Percentiles rank a stretch among this genome's conserved stretches.
Evolutionary conservation across 2,329 filamentous ascomycete genomes (phyloP).

Genomic region (Diplocarpon rosae): DNA sequence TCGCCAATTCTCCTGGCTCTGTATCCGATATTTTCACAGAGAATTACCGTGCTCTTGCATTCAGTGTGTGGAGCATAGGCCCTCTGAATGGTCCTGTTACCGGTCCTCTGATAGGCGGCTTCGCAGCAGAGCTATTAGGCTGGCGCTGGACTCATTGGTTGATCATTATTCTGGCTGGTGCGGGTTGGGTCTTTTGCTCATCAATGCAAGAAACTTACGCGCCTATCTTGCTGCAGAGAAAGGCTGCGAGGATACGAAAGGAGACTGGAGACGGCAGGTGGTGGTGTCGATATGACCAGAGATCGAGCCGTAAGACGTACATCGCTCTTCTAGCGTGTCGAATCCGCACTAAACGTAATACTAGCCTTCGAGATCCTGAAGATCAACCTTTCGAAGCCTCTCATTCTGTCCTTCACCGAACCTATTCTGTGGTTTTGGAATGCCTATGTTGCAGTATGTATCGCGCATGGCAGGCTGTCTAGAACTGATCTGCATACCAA

Average conservation of each 20-base stretch:
- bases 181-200: constrained; percentile 46
- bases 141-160: constrained; percentile 89
- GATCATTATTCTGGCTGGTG: constrained; percentile 58
- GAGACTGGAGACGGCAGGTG: constrained; percentile 60
- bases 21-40: constrained; percentile 76
- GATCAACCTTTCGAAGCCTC: constrained; percentile 65
- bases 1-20: constrained; percentile 72
- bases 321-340: neutral
- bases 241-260: constrained; percentile 52
- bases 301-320: constrained; percentile 24
- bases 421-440: constrained; percentile 69
- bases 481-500: neutral
- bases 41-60: constrained; percentile 68
- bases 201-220: constrained; percentile 66
- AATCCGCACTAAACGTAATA: constrained; percentile 23
- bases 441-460: constrained; percentile 45
- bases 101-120: constrained; percentile 69
- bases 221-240: constrained; percentile 56
- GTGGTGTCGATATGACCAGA: constrained; percentile 74
- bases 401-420: constrained; percentile 67
- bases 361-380: constrained; percentile 58
- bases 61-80: constrained; percentile 74
- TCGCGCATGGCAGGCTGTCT: too few relatives aligned
- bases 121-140: constrained; percentile 63
- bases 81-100: constrained; percentile 65